Base-by-base conservation (phyloP, 768 basidiomycete species). In the Tubosaeta sp. region DNA sequence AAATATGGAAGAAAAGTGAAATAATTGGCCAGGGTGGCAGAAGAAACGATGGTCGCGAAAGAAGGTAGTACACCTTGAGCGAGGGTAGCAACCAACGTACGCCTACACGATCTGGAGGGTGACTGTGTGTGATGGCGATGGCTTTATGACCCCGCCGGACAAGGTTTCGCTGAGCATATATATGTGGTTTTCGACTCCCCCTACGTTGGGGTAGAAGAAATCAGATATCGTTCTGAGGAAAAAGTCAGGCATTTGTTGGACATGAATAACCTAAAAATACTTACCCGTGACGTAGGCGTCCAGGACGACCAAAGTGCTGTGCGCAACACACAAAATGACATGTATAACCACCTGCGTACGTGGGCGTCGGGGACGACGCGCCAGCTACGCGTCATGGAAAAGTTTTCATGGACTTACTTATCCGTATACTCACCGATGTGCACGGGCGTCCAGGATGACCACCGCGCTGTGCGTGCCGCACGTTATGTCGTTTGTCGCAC, bases 171-270 rank as follows among this genome's bases (percentile, higher is more conserved):
- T 85, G 43, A 99, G 79, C 82, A 90, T 90, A 71, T 91, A 97
- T 34, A 97, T 95, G 68, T 97, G 93, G 53, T 85, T 95, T 72
- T 98, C 97, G 31, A 99, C 95, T 7, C 97, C 97, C 4, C 97
- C 97, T 3, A 95, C 86, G 52, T 82, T 78, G 1, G 97, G 97
- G 64, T 91, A 84, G 72, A 97, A 99, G 75, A 98, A 99, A 72
- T 99, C 97, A 38, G 86, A 89, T 52, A 98, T 83, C 91, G 97
- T 93, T 42, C 94, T 95, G 57, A 2, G n/a, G 3, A 1, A 14
- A 16, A 31, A 7, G 48, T 59, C 35, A 57, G 32, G 14, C 4
- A 6, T 16, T 37, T 16, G n/a, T 34, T 27, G 6, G 22, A 26
- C 8, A 19, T 10, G 41, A 48, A 41, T 9, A 13, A 8, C 3